Conservation (phyloP, 2,329 filamentous ascomycete genomes). For the Fusarium floridanum region DNA sequence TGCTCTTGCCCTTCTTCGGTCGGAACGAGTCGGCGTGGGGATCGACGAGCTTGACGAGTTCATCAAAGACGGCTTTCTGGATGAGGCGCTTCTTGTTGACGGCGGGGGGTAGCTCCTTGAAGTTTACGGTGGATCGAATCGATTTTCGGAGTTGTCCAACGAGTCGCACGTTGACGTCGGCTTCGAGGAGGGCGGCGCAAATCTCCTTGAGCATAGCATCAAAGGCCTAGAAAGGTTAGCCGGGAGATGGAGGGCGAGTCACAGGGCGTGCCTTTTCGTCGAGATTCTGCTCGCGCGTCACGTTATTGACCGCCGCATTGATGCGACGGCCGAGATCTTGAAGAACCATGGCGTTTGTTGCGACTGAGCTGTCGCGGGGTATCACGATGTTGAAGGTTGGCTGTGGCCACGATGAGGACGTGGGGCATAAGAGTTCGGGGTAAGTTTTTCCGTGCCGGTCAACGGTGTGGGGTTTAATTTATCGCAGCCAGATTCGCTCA, state of each 20-base stretch:
- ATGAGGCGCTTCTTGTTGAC: conserved; percentile 99
- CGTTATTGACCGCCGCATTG: conserved; percentile 93
- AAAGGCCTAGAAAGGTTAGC: conserved; percentile 75
- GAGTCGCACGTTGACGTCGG: conserved; percentile 96
- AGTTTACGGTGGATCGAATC: conserved; percentile 91
- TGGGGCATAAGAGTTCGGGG: conserved; percentile 27
- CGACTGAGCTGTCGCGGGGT: conserved; percentile 43
- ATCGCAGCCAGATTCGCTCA: not conserved
- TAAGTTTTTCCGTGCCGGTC: conserved; percentile 32
- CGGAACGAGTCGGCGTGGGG: conserved; percentile 96
- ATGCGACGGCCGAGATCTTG: conserved; percentile 99
- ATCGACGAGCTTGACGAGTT: conserved; percentile 94
- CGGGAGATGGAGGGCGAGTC: conserved; percentile 16
- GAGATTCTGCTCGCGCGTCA: conserved; percentile 91
- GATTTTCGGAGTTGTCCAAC: conserved; percentile 93
- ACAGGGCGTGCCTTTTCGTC: conserved; percentile 84
- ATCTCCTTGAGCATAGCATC: conserved; percentile 99
- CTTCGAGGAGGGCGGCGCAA: conserved; percentile 92
- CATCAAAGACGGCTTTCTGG: conserved; percentile 97
- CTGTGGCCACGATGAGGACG: conserved; percentile 44
- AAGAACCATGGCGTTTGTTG: conserved; percentile 81
- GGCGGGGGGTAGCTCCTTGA: conserved; percentile 89
- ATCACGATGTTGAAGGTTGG: conserved; percentile 37
- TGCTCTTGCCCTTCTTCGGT: conserved; percentile 94
- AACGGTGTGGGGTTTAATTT: not conserved